Percentiles rank a stretch among this genome's conserved stretches.
Evolutionary conservation across 495 filamentous ascomycete genomes (phyloP).

Genomic region (Lentithecium fluviatile): DNA sequence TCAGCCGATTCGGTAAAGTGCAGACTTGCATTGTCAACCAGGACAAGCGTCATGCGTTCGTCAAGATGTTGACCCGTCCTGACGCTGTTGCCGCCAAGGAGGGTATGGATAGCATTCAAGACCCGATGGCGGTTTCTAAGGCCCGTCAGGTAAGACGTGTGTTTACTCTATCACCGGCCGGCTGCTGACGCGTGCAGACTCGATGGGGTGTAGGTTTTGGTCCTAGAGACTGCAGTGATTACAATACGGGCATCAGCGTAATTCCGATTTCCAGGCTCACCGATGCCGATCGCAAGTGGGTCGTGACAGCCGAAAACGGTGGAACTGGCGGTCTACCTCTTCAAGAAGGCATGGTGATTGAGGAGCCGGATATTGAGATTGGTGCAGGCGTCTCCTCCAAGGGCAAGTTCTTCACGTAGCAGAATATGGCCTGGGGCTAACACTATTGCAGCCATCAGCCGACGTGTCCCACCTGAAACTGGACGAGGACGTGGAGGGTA

Average conservation of each 20-base stretch:
- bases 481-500: constrained; percentile 67
- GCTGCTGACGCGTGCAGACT: constrained; percentile 55
- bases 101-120: constrained; percentile 82
- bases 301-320: constrained; percentile 89
- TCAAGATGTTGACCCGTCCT: constrained; percentile 90
- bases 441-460: constrained; percentile 63
- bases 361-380: constrained; percentile 98
- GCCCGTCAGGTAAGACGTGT: constrained; percentile 53
- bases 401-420: constrained; percentile 43
- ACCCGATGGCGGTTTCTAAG: constrained; percentile 70
- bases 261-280: constrained; percentile 91
- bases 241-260: constrained; percentile 84
- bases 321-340: constrained; percentile 83
- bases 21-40: constrained; percentile 97
- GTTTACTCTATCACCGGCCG: neutral
- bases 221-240: constrained; percentile 95
- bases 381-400: constrained; percentile 96
- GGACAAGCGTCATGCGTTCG: constrained; percentile 96
- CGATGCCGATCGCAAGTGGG: constrained; percentile 96
- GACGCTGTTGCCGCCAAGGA: constrained; percentile 82
- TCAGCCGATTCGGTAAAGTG: constrained; percentile 76
- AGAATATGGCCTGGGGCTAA: neutral
- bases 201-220: constrained; percentile 98
- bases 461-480: constrained; percentile 64
- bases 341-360: constrained; percentile 80